Base-by-base conservation (phyloP, 108 stramenopile genomes). In the Ochromonas danica region DNA sequence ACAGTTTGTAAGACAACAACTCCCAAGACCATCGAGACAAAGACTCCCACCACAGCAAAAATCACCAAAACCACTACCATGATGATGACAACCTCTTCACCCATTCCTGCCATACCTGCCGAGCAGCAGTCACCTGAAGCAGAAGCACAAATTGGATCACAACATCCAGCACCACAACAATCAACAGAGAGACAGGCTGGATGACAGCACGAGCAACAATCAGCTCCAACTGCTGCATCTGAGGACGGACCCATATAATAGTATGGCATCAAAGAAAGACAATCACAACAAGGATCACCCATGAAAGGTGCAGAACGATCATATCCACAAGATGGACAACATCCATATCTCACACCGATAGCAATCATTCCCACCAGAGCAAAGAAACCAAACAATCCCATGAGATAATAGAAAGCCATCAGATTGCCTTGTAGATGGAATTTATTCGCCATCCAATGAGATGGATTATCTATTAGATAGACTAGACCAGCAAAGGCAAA, bases 1-100 rank as follows among this genome's bases (percentile, higher is more conserved):
- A 75, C 72, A 57, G 6, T 6, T 75, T 75, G 72, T 10, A 75
- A 27, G 51, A 75, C 6, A 10, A 75, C 25, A 36, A 27, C 25
- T 31, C 72, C 72, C 36, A 17, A 45, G 17, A 75, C 28, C 10
- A 75, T 41, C 14, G n/a, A 28, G 3, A 75, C 72, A 75, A 75
- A 57, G 17, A 75, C 31, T 6, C 72, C 72, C 6, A 75, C 41
- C 43, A 75, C 45, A 6, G 51, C 72, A 17, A 75, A 36, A 42
- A 75, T 75, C 27, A 75, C 72, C 72, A 36, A 28, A 33, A 6
- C 72, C 14, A 42, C 51, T 10, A 75, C 6, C 40, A 75, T 6
- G 25, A 75, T 10, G 14, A 36, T 36, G 3, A 60, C 3, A 6
- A 33, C 31, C 38, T 75, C 72, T 60, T 75, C 72, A 35, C 72